A percentile compares a stretch with the other conserved stretches of the same genome.
These are phyloP conservation scores for Hyaloscypha bicolor DNA, from an alignment of 495 filamentous ascomycete genomes.

Conservation along the genomic window DNA sequence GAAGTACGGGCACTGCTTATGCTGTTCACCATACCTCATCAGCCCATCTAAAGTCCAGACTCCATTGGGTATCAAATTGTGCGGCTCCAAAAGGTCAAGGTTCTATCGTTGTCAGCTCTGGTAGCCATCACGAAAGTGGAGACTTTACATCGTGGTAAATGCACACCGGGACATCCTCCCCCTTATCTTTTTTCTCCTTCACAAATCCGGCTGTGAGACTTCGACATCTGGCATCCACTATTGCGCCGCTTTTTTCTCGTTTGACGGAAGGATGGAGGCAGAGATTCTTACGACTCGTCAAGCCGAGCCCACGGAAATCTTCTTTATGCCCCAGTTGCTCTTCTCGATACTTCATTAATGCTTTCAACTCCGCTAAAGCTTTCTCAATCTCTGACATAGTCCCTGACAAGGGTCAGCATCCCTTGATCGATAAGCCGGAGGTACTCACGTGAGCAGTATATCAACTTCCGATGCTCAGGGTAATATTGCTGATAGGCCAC, in stretches of 20 bases:
- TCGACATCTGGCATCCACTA: constrained; percentile 94
- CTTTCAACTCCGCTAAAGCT: constrained; percentile 87
- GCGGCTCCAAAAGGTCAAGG: constrained; percentile 89
- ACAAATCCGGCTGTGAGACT: constrained; percentile 96
- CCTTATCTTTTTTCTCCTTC: constrained; percentile 92
- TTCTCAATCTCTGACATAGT: constrained; percentile 97
- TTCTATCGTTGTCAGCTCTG: constrained; percentile 55
- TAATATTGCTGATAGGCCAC: constrained; percentile 94
- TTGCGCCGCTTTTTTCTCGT: constrained; percentile 87
- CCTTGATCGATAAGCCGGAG: not conserved
- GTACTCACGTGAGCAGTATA: constrained; percentile 89
- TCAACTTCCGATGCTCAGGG: constrained; percentile 88
- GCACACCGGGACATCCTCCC: constrained; percentile 92
- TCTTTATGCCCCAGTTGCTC: constrained; percentile 85
- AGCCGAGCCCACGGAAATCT: constrained; percentile 87
- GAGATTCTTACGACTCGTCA: constrained; percentile 96
- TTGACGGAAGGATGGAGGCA: constrained; percentile 96
- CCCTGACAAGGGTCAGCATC: constrained; percentile 36
- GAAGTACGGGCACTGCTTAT: constrained; percentile 98
- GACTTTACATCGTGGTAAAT: constrained; percentile 82
- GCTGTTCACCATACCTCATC: constrained; percentile 84
- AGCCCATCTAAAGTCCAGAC: constrained; percentile 96
- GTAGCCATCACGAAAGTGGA: not conserved
- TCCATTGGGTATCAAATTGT: constrained; percentile 89
- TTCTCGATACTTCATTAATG: constrained; percentile 89